phyloP scores from a whole-genome alignment of 352 stramenopile genomes.

The Globisporangium irregulare region DNA sequence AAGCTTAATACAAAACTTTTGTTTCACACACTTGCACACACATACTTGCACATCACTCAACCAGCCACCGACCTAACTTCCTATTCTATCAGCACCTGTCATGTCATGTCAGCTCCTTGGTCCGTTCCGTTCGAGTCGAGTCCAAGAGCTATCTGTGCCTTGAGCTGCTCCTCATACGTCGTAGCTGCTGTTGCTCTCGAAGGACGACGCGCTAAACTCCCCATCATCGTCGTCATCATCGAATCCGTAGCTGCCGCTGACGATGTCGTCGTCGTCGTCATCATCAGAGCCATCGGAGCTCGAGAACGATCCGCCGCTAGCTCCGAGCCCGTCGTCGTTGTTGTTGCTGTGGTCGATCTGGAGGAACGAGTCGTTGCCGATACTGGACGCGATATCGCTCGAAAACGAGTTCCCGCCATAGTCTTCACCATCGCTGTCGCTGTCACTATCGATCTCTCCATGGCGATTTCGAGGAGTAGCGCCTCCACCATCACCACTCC shows the following conservation, averaged over 20 bases:
- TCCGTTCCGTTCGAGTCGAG: neutral
- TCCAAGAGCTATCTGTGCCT: neutral
- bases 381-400: constrained; percentile 3
- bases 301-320: neutral
- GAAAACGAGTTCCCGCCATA: constrained; percentile 3
- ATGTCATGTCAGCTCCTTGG: neutral
- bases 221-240: constrained; percentile 8
- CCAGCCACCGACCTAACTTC: neutral
- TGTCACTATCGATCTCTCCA: constrained; percentile 19
- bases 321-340: too few species aligned
- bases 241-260: constrained; percentile 3
- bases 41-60: neutral
- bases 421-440: constrained; percentile 9
- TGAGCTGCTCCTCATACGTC: constrained; percentile 5
- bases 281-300: constrained; percentile 2
- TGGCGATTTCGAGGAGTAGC: neutral
- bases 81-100: neutral
- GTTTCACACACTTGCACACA: neutral
- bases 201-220: constrained; percentile 2
- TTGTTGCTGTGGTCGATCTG: neutral
- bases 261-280: constrained; percentile 3
- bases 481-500: neutral
- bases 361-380: constrained; percentile 4
- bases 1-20: neutral
- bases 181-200: constrained; percentile 11